A percentile compares a stretch with the other conserved stretches of the same genome.
Evolutionary conservation across 352 stramenopile genomes (phyloP).

Genomic region (Phytophthora meadii): DNA sequence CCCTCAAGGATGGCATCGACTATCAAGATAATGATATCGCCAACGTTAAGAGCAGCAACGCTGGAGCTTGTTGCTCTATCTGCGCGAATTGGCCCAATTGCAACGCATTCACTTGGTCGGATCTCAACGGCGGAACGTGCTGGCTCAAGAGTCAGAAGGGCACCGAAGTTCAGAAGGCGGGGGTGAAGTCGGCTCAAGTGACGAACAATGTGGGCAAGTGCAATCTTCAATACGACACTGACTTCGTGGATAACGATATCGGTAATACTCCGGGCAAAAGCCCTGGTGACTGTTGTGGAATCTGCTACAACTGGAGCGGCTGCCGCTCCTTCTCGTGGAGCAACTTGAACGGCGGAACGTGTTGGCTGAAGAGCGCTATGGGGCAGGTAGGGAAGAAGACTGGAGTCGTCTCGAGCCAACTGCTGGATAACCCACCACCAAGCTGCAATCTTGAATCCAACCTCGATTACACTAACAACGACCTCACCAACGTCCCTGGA

Average conservation of each 20-base stretch:
- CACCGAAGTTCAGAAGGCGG: constrained; percentile 2
- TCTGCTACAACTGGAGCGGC: constrained; percentile 43
- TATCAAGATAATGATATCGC: constrained; percentile 53
- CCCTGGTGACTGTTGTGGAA: constrained; percentile 34
- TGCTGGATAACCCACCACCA: constrained; percentile 26
- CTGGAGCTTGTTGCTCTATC: constrained; percentile 35
- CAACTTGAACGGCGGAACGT: constrained; percentile 47
- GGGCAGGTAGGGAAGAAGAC: constrained; percentile 16
- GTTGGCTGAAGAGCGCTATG: constrained; percentile 46
- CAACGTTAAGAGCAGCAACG: constrained; percentile 27
- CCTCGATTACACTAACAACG: constrained; percentile 40
- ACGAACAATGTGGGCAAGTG: constrained; percentile 23
- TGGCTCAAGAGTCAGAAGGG: constrained; percentile 38
- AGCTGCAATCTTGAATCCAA: constrained; percentile 29
- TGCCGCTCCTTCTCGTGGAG: constrained; percentile 46
- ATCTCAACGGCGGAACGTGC: constrained; percentile 28
- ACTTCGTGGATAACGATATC: constrained; percentile 49
- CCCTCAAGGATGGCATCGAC: constrained; percentile 29
- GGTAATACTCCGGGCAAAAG: constrained; percentile 14
- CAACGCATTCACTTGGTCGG: constrained; percentile 32
- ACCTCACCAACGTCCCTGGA: constrained; percentile 32
- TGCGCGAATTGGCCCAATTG: constrained; percentile 34
- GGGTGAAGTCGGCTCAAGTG: constrained; percentile 30
- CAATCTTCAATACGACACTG: constrained; percentile 26
- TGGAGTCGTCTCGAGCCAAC: constrained; percentile 33